Evolutionary conservation across 257 asterid species (phyloP).

Genomic region (Lithospermum erythrorhizon): DNA sequence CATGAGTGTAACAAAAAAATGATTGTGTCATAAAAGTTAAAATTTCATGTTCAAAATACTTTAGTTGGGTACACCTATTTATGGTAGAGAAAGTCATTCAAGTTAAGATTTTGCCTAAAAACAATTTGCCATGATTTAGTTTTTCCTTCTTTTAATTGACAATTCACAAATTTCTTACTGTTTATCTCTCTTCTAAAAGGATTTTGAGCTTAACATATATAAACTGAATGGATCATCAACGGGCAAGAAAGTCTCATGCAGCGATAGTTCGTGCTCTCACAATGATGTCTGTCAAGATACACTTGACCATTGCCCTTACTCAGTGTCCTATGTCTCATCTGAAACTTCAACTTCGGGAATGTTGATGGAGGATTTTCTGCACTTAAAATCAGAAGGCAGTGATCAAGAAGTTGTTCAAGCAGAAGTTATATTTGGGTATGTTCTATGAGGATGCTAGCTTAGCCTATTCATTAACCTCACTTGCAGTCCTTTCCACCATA

Average conservation of each 20-base stretch:
- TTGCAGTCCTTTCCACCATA: neutral
- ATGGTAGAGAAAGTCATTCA: too few relatives aligned
- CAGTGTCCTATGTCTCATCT: constrained; percentile 64
- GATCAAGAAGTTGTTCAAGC: constrained; percentile 39
- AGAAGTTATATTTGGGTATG: constrained; percentile 73
- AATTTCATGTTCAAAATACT: too few relatives aligned
- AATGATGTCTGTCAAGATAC: constrained; percentile 31
- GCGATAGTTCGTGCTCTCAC: constrained; percentile 42
- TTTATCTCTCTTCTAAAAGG: constrained; percentile 25
- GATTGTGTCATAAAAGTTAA: too few relatives aligned
- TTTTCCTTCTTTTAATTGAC: neutral
- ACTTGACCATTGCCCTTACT: constrained; percentile 55
- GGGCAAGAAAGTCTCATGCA: constrained; percentile 62
- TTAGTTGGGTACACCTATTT: too few relatives aligned
- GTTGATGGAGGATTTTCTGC: constrained; percentile 68
- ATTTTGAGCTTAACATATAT: constrained; percentile 66
- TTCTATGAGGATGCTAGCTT: constrained; percentile 1
- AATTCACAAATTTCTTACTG: neutral
- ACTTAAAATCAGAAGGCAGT: constrained; percentile 36
- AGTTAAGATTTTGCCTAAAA: too few relatives aligned
- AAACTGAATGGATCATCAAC: constrained; percentile 53
- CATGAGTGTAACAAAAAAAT: too few relatives aligned
- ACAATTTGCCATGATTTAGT: too few relatives aligned
- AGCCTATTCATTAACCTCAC: neutral
- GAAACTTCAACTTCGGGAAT: constrained; percentile 90